phyloP scores from a whole-genome alignment of 257 asterid genomes.

The Primulina huaijiensis region DNA sequence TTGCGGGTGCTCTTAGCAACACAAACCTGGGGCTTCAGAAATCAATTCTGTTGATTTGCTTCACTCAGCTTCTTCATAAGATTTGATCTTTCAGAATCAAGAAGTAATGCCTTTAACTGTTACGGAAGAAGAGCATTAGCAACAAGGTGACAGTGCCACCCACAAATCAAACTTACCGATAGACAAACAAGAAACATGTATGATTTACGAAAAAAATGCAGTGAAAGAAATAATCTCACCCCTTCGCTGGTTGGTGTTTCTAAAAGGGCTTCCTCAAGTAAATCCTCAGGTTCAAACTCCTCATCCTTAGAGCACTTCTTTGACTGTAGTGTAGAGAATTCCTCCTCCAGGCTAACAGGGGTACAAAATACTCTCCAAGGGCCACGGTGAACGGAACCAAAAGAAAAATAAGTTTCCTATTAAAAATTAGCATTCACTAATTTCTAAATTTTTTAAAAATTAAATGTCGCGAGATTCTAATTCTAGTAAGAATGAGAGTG shows the following conservation, averaged over 20 bases:
- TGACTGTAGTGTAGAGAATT: constrained; percentile 42
- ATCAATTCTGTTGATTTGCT: constrained; percentile 81
- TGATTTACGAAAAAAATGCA: not conserved
- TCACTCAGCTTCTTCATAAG: constrained; percentile 79
- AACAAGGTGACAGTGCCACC: not conserved
- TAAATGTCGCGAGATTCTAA: too few species aligned
- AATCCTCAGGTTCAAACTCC: constrained; percentile 27
- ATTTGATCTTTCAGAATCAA: constrained; percentile 73
- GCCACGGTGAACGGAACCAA: constrained; percentile 16
- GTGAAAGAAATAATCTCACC: constrained; percentile 33
- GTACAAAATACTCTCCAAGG: constrained; percentile 40
- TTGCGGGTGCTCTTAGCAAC: too few species aligned
- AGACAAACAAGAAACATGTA: not conserved
- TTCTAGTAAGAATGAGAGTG: too few species aligned
- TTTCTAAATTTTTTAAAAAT: too few species aligned
- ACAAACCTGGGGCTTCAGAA: constrained; percentile 81
- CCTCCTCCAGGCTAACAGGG: constrained; percentile 56
- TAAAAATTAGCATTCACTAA: too few species aligned
- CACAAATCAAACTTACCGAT: not conserved
- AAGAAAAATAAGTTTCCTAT: too few species aligned
- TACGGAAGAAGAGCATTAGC: constrained; percentile 20
- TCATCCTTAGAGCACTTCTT: constrained; percentile 29
- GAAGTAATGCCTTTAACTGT: constrained; percentile 66
- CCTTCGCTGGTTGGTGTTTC: constrained; percentile 47
- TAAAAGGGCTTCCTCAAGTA: constrained; percentile 28